Evolutionary conservation across 2,329 filamentous ascomycete genomes (phyloP), one percentile per base, ranked within the genome.

Genomic region (Corniculantispora saksenae): DNA sequence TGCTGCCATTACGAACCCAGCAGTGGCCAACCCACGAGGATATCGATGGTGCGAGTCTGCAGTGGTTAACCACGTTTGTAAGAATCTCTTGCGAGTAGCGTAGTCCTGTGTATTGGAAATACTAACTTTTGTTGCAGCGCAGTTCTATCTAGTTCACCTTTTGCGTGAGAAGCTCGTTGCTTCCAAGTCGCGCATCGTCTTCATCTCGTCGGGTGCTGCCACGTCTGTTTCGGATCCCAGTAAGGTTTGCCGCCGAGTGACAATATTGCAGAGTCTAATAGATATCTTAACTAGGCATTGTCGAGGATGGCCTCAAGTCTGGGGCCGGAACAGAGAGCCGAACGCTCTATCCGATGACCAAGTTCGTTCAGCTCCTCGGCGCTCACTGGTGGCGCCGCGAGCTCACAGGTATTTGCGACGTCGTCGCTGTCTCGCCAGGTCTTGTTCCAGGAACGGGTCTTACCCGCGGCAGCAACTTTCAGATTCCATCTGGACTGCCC

Each of bases 341-440:
- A 2, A 66, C 57, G 0, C 72, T 79, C 10, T 86, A 86, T 66
- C 25, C 68, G 10, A 74, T 77, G 48, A 80, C 79, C 66, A 86
- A 86, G 68, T 85, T 86, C 64, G 74, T 79, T 1, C 82, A 83
- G 67, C 77, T 86, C 0, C 78, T 86, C 1, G 76, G 77, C 8
- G 82, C 83, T 1, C 83, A 86, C 56, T 86, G 83, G 83, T 86
- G 84, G 84, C 82, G 82, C 2, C 82, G 83, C 3, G 75, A 84
- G 67, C 78, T 86, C n/a, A 63, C 68, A 0, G 80, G 74, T 27
- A 72, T 76, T 29, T 82, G 79, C 69, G 69, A 73, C 6, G 80
- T 86, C 23, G 78, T 86, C 6, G 84, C 84, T 13, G 83, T 84
- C 7, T 86, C 83, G 10, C 84, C 84, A 0, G 84, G 84, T 1